Evolutionary conservation across 345 rosid genomes (phyloP), one percentile per base, ranked within the genome.

Genomic region (Eutrema yunnanense): DNA sequence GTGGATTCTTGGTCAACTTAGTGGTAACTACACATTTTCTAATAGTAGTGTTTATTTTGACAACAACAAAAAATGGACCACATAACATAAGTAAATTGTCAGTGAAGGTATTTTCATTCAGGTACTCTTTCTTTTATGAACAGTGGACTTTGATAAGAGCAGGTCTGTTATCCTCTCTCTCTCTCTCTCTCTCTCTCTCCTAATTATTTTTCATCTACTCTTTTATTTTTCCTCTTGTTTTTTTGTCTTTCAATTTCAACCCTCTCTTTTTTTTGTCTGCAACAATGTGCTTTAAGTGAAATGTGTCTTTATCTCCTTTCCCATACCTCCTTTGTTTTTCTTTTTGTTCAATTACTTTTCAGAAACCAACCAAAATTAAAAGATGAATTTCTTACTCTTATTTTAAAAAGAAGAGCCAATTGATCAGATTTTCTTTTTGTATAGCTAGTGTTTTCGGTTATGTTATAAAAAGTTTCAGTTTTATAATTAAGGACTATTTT

Each of bases 301-400:
- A 76, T 64, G 49, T 64, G 80, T 76, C 80, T 70, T 76, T 76
- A 70, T 76, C 80, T 70, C 67, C 80, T 76, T 76, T 76, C 79
- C 71, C 79, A 76, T 70, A 55, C 79, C 73, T 61, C 63, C 69
- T 61, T 64, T 50, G 29, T 50, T 62, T 75, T 19, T 38, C 33
- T 76, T 76, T 70, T 62, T 29, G 50, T 56, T 69, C 65, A 56
- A 32, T 74, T 67, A 76, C 75, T 76, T 76, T 76, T 70, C 58
- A 55, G 44, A 56, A 64, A 70, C 67, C 72, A 76, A 70, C 66
- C 55, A 76, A 69, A 46, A 7, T 56, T 32, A 33, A 64, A 56
- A 63, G 66, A 41, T 30, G 12, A 62, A 46, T 56, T 64, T 56
- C 26, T 38, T 14, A 49, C 59, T 40, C 55, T 67, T 42, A 30